Base-by-base conservation (phyloP, 768 basidiomycete species). In the Pisolithus albus region DNA sequence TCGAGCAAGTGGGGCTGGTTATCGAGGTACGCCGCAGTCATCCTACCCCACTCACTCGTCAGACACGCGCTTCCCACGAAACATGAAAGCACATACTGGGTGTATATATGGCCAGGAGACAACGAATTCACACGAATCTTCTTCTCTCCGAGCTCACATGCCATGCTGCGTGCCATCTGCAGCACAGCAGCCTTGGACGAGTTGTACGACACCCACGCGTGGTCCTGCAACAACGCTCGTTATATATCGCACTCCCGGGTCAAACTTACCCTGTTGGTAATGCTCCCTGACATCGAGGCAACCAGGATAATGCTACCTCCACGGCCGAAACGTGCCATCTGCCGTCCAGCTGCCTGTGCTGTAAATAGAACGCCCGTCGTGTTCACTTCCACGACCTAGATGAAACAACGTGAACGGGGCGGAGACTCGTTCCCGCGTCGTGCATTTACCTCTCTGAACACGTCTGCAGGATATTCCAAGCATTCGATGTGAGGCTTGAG, bases 141-240 rank as follows among this genome's bases (percentile, higher is more conserved):
- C 63, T 81, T 71, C 34, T 61, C 68, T 1, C 84, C 88, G 2
- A 90, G 75, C 61, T 90, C 87, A 61, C 85, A 88, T 4, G 87
- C 87, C 85, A 90, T 84, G 64, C 83, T 87, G 40, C 88, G 79
- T 5, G 74, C 81, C 85, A 88, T 88, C 67, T 90, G 87, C 39
- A 88, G 66, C 16, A 90, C 85, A 5, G 82, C 87, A 1, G 83
- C 79, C 67, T 90, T 90, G 70, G 83, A 85, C 45, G 78, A 75
- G 66, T 88, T 88, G 69, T 89, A 89, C 13, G 84, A 78, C 47
- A 82, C 77, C 85, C 84, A 88, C 1, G 81, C 78, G 57, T 86
- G 84, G 56, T 81, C 85, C 87, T 86, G 56, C 28, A 7, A 16
- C 18, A 49, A 23, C 15, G 55, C 51, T 49, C n/a, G 51, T 23